These are phyloP conservation scores for Chamaecrista fasciculata DNA, from an alignment of 306 rosid species.

Conservation along the genomic window DNA sequence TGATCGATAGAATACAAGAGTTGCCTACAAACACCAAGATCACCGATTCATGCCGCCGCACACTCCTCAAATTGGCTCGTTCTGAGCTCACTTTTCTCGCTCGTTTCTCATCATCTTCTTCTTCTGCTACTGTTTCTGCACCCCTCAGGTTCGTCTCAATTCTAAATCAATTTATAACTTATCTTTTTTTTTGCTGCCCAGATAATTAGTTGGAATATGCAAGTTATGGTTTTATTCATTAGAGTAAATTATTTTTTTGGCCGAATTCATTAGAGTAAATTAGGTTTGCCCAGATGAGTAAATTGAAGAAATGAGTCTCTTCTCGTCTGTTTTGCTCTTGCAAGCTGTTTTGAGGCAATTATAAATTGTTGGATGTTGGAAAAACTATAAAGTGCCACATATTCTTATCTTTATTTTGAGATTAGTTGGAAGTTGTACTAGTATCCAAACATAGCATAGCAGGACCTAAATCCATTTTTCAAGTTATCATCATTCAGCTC, in stretches of 20 bases:
- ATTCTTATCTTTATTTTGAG: background rate
- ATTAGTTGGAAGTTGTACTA: background rate
- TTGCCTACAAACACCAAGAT: slow-evolving; percentile 57
- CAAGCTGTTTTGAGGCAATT: background rate
- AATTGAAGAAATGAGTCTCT: background rate
- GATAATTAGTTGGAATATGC: background rate
- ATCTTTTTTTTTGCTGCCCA: background rate
- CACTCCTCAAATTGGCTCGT: slow-evolving; percentile 68
- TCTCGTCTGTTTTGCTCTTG: background rate
- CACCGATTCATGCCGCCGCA: slow-evolving; percentile 56
- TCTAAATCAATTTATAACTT: background rate
- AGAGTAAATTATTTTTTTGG: background rate
- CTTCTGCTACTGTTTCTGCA: background rate
- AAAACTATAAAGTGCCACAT: background rate
- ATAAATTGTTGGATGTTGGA: background rate
- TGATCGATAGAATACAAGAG: slow-evolving; percentile 46
- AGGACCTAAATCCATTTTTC: background rate
- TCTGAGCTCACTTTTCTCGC: slow-evolving; percentile 74
- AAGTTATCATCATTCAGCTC: background rate
- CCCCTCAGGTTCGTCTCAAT: slow-evolving; percentile 53
- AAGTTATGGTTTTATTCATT: background rate
- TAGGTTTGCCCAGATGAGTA: background rate
- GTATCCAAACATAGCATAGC: background rate
- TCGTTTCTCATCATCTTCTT: slow-evolving; percentile 38
- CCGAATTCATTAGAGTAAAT: background rate